Evolutionary conservation across 1,284 basidiomycete genomes (phyloP), one percentile per base, ranked within the genome.

Genomic region (Binderoboletus segoi): DNA sequence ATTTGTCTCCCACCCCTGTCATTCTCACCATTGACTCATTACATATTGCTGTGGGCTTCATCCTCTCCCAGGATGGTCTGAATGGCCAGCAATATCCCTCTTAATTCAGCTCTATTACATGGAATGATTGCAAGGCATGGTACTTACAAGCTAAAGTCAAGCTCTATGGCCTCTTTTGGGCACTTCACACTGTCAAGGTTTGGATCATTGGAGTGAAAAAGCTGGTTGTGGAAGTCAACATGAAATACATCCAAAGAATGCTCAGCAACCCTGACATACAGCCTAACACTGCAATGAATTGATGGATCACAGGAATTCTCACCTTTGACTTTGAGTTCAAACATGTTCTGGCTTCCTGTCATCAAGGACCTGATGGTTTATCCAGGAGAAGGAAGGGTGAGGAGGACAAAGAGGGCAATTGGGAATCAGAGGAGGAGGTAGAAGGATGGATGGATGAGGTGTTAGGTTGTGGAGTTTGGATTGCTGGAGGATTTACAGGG

Each of bases 121-220:
- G 72, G 53, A 76, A 73, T 45, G 68, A 76, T 0, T 26, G 65
- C 0, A 75, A 82, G 58, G 51, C 65, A 0, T 41, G 63, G 0
- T 80, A 77, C 53, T 78, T 72, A 0, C 77, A 80, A 48, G 61
- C 76, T 0, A 80, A 80, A 55, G 53, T 76, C 3, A 73, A 80
- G 48, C 54, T 81, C 0, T 79, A 75, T 53, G 73, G 76, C 0
- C 60, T 79, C 0, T 77, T 71, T 56, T 61, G 70, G 0, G 67
- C 74, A 0, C 58, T 55, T 1, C 2, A 28, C 6, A 6, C 38
- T 0, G 38, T 40, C 33, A 47, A 47, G n/a, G 37, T 59, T 3
- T 57, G 21, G 10, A 53, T 53, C 1, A 53, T 59, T 7, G 33
- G 51, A 0, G 1, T 59, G 4, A 10, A 16, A 4, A 35, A 35